Base-by-base conservation (phyloP, 441 rosid genomes). In the Gossypium davidsonii region DNA sequence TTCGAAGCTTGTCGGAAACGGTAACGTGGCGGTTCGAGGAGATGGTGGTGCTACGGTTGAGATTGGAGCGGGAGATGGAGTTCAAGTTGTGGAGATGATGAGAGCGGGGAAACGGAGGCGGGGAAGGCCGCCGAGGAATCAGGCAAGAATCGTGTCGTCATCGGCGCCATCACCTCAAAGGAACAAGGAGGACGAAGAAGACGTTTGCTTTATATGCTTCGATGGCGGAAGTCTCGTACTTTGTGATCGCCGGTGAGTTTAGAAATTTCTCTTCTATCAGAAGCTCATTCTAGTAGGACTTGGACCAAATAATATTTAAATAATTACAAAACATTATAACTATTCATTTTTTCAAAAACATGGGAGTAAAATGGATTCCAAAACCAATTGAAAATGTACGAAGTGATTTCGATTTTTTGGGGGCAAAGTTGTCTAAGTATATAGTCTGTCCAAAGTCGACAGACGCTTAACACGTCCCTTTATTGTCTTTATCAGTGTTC, bases 161-260 rank as follows among this genome's bases (percentile, higher is more conserved):
- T 15, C 59, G 44, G 42, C 57, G 20, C 69, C 66, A 6, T 69
- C 71, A 57, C 72, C 76, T 37, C 76, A 28, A 76, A 82, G 74
- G 77, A 84, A 77, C 62, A 83, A 70, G 70, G 74, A 65, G 26
- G 91, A 86, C 18, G 97, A 88, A 66, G 97, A 96, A 64, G 99
- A 96, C 75, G 99, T 94, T 76, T 96, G 99, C 69, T 96, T 96
- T 70, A 92, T 94, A 55, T 96, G 99, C 85, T 96, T 96, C 72
- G 98, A 96, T 73, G 99, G 99, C 46, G 99, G 99, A 46, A 88
- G 87, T 73, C 93, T 96, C 23, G 98, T 96, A 78, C 91, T 94
- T 34, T 96, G 98, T 70, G 99, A 96, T 90, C 97, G 98, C 77
- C 81, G 94, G 99, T 96, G 79, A 73, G 93, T 85, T 49, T 52